Evolutionary conservation across 345 rosid species (phyloP).

Genomic region (Crucihimalaya himalaica): DNA sequence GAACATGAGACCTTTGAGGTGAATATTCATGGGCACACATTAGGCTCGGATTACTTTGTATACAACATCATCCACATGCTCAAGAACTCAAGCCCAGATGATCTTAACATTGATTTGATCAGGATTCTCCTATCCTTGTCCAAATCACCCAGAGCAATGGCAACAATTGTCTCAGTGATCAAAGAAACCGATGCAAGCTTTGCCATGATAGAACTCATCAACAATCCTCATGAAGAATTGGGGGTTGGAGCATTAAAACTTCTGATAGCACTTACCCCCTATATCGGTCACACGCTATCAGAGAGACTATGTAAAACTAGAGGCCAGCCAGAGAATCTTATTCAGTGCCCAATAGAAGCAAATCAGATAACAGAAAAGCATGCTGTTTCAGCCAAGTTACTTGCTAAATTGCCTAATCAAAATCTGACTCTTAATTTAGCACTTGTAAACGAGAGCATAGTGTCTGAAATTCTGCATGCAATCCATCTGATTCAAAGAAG

Average conservation of each 20-base stretch:
- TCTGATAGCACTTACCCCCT: slow-evolving; percentile 61
- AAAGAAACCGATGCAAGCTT: slow-evolving; percentile 75
- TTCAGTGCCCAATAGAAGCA: slow-evolving; percentile 44
- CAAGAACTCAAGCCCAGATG: slow-evolving; percentile 67
- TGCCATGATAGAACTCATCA: slow-evolving; percentile 69
- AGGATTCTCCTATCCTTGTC: slow-evolving; percentile 68
- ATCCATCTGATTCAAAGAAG: slow-evolving; percentile 56
- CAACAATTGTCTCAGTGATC: slow-evolving; percentile 55
- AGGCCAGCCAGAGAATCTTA: slow-evolving; percentile 76
- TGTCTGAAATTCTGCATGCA: slow-evolving; percentile 57
- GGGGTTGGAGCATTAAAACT: slow-evolving; percentile 67
- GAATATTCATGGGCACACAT: slow-evolving; percentile 60
- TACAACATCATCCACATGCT: slow-evolving; percentile 69
- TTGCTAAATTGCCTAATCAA: slow-evolving; percentile 82
- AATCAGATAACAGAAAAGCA: slow-evolving; percentile 66
- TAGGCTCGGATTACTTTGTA: slow-evolving; percentile 71
- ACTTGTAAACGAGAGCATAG: slow-evolving; percentile 50
- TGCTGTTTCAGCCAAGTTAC: slow-evolving; percentile 70
- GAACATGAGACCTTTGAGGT: slow-evolving; percentile 59
- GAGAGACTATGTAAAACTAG: slow-evolving; percentile 76
- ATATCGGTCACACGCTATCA: slow-evolving; percentile 64
- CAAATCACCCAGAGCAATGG: slow-evolving; percentile 58
- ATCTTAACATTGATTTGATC: slow-evolving; percentile 64
- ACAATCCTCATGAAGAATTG: slow-evolving; percentile 69
- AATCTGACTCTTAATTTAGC: slow-evolving; percentile 77